Conservation (phyloP, 208 protist species). For the Leishmania arabica region DNA sequence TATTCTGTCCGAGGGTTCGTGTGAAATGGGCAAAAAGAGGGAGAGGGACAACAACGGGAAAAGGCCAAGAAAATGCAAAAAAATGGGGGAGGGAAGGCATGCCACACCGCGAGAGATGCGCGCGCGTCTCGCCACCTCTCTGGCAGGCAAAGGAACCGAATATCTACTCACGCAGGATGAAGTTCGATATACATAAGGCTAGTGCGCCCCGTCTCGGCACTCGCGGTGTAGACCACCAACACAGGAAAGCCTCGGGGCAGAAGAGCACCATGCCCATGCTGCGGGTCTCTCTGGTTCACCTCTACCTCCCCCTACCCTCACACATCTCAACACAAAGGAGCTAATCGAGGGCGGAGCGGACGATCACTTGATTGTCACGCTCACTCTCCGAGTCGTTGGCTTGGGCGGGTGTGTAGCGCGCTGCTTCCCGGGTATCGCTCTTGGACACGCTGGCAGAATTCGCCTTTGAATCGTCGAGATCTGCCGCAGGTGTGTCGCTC, state of each 20-base stretch:
- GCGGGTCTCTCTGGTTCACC: neutral
- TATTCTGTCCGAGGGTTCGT: neutral
- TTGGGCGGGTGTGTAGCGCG: slow-evolving; percentile 45
- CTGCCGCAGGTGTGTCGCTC: slow-evolving; percentile 19
- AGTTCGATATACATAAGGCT: neutral
- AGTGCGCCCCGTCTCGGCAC: neutral
- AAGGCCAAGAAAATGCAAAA: neutral
- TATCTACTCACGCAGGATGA: neutral
- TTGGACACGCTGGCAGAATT: neutral
- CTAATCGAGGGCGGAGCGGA: slow-evolving; percentile 70
- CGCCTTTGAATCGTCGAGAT: neutral
- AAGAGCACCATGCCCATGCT: neutral
- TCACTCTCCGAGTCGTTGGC: slow-evolving; percentile 83
- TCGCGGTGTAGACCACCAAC: neutral
- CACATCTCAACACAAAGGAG: neutral
- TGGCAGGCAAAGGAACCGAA: no score
- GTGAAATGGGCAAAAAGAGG: neutral
- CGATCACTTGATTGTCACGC: slow-evolving; percentile 70
- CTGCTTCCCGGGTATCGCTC: neutral
- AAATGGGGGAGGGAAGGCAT: neutral
- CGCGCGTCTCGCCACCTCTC: neutral
- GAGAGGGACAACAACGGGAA: neutral
- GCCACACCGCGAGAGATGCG: neutral
- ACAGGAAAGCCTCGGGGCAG: neutral
- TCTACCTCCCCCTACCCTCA: neutral